A percentile compares a stretch with the other conserved stretches of the same genome.
These are phyloP conservation scores for Fusarium brachygibbosum DNA, from an alignment of 2,329 filamentous ascomycete genomes.

Conservation along the genomic window DNA sequence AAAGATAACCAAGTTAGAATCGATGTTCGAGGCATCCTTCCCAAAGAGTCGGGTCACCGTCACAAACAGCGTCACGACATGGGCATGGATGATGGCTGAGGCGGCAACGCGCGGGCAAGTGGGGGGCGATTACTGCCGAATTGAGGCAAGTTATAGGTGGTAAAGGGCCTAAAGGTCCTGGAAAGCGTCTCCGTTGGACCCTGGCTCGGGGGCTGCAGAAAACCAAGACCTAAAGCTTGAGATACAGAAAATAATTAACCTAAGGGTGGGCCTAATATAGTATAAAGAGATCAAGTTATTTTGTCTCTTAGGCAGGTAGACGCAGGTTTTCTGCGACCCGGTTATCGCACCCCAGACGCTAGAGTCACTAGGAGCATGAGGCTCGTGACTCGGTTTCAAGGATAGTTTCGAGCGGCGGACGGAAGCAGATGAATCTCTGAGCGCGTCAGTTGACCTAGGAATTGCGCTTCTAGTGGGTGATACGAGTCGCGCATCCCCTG, in stretches of 20 bases:
- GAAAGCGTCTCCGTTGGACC: conserved; percentile 25
- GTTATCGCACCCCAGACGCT: conserved; percentile 22
- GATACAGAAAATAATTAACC: neutral
- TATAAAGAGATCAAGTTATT: neutral
- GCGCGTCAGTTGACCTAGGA: conserved; percentile 46
- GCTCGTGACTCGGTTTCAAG: conserved; percentile 46
- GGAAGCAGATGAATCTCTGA: conserved; percentile 25
- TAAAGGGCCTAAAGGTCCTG: conserved; percentile 14
- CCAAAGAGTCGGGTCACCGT: conserved; percentile 47
- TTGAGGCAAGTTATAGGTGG: conserved; percentile 19
- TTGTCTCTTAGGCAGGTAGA: neutral
- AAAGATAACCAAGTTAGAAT: conserved; percentile 26
- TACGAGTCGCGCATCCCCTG: conserved; percentile 29
- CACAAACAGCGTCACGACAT: conserved; percentile 42
- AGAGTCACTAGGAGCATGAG: conserved; percentile 35
- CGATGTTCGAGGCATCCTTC: conserved; percentile 39
- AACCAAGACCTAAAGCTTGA: neutral
- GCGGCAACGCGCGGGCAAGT: conserved; percentile 40
- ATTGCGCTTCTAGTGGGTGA: conserved; percentile 38
- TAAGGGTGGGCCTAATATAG: rapidly evolving
- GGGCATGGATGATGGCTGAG: conserved; percentile 46
- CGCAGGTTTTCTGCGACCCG: neutral
- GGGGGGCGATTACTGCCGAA: conserved; percentile 20
- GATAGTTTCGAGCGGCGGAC: conserved; percentile 30
- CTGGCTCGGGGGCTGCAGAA: neutral